These are phyloP conservation scores for Fraxinus albicans DNA, from an alignment of 305 asterid species.

Conservation along the genomic window DNA sequence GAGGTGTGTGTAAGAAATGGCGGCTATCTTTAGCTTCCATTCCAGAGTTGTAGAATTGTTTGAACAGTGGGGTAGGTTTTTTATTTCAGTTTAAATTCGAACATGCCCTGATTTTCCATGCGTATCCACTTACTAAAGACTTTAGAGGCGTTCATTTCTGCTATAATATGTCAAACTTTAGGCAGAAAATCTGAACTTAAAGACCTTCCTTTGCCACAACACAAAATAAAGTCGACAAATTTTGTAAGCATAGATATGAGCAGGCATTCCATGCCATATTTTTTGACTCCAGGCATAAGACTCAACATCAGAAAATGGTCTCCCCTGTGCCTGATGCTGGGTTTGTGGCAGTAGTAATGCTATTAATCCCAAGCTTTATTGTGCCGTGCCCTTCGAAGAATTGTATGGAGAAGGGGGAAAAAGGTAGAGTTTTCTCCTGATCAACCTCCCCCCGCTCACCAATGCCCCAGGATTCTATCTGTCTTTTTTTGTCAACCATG, in stretches of 20 bases:
- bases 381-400: not conserved
- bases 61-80: not conserved
- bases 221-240: not conserved
- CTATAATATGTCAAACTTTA: not conserved
- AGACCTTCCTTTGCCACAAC: not conserved
- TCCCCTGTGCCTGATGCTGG: not conserved
- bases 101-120: not conserved
- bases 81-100: not conserved
- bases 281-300: not conserved
- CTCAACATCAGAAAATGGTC: not conserved
- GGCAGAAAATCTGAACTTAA: not conserved
- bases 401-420: not conserved
- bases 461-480: not conserved
- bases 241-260: not conserved
- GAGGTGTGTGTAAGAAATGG: conserved; percentile 24
- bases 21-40: conserved; percentile 30
- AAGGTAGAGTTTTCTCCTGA: not conserved
- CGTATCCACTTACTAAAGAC: not conserved
- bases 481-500: not conserved
- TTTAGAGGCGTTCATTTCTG: not conserved
- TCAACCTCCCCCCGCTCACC: not conserved
- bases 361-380: not conserved
- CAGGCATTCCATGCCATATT: not conserved
- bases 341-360: not conserved
- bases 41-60: conserved; percentile 27